Evolutionary conservation across 164 flowering plant genomes (phyloP).

Genomic region (Magnolia officinalis): DNA sequence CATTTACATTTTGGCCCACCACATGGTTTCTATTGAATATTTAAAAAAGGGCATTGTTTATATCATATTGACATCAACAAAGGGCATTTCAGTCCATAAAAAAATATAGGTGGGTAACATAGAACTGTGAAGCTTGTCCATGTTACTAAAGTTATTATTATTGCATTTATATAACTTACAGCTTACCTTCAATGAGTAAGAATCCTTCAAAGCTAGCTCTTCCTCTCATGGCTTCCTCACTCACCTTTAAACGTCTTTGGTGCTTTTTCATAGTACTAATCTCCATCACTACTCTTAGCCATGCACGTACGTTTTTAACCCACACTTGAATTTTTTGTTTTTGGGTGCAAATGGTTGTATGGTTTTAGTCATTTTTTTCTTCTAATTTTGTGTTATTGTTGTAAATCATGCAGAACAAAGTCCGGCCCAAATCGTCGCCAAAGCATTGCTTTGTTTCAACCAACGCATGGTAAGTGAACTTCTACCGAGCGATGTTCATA

Average conservation of each 20-base stretch:
- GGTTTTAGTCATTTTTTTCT: neutral
- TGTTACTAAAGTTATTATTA: neutral
- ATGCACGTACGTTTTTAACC: constrained; percentile 26
- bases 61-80: neutral
- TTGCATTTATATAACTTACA: neutral
- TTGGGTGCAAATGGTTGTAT: neutral
- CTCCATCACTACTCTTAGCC: constrained; percentile 17
- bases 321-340: neutral
- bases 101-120: neutral
- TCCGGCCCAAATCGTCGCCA: constrained; percentile 44
- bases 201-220: neutral
- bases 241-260: constrained; percentile 6
- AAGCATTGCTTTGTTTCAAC: constrained; percentile 64
- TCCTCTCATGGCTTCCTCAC: constrained; percentile 38
- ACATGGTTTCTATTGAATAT: no score
- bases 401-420: constrained; percentile 16
- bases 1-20: no score
- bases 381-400: neutral
- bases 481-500: neutral
- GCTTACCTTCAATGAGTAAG: neutral
- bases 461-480: constrained; percentile 49
- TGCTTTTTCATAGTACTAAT: constrained; percentile 26
- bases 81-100: neutral
- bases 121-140: constrained; percentile 1
- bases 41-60: no score